Base-by-base conservation (phyloP, 805 yeast genomes). In the Starmerella sp. region DNA sequence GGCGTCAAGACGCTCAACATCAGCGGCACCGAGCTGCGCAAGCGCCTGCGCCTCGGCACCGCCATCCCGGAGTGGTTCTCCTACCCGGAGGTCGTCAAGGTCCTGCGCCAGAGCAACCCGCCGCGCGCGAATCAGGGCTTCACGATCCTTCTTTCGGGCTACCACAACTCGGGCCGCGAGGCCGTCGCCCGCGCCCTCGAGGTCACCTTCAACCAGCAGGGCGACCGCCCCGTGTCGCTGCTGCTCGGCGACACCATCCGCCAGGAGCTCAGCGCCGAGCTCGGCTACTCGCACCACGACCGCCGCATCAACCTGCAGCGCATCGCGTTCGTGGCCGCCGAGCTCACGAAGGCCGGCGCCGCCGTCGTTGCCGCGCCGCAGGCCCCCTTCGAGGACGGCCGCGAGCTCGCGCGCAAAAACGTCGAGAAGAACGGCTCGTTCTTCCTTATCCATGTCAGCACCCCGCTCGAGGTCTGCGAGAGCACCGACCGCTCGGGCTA, bases 21-120 rank as follows among this genome's bases (percentile, higher is more conserved):
- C 61, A 87, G 96, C 14, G 97, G 97, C 65, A 90, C 97, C 35
- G 96, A 90, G 73, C 79, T 91, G 66, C 83, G 97, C 73, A 82
- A 83, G 70, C 81, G 91, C 62, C 79, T 90, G 68, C 83, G 82
- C 74, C 84, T 83, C 58, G 97, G 97, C 56, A 77, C 84, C 44
- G 83, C 83, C 59, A 91, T 90, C 63, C 97, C 97, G 60, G 93
- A 81, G 68, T 90, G 97, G 97, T 90, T 91, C 73, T 87, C 96
- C 5, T 90, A 90, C 73, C 96, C 96, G 3, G 97, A 90, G 71
- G 96, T 91, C 52, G 97, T 91, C 57, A 78, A 79, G 69, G 89
- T 91, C 57, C 77, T 90, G 65, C 83, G 97, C 69, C 91, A 87
- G 65, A 80, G 90, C 47, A 90, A 90, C 70, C 97, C 97, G 54